Base-by-base conservation (phyloP, 371 early-diverging fungal species). In the Mucor lusitanicus region DNA sequence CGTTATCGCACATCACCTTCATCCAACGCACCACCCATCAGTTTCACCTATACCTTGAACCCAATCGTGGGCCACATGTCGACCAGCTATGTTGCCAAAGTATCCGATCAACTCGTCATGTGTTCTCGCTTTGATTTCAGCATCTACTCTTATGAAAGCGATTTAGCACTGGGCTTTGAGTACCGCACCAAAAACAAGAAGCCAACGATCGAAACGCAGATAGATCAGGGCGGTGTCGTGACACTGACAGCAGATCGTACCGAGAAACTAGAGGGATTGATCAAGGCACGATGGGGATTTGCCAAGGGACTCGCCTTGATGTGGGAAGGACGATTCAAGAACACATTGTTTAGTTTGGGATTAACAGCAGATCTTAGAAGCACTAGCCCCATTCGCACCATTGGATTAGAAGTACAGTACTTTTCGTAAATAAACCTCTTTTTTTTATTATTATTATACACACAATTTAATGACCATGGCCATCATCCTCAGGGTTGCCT, bases 51-150 rank as follows among this genome's bases (percentile, higher is more conserved):
- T 69, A 87, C 92, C 5, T 69, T 91, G 30, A 95, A 94, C 63
- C 96, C 62, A 11, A 88, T 96, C 73, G 94, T 95, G 82, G 95
- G 95, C 30, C 94, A 95, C 63, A 77, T 93, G 77, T 88, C 91
- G 11, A 79, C 90, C 17, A 88, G 92, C 6, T 95, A 94, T 83
- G 90, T 93, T 1, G 89, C 92, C 19, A 88, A 91, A 67, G 85
- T 95, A 21, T 84, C 87, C 19, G 85, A 86, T 3, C 82, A 88
- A 44, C 70, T 92, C 30, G 88, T 87, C 15, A 78, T 94, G 67
- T 85, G 95, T 30, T 92, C 94, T 0, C 83, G 92, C 27, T 97
- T 92, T 78, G 91, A 93, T 65, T 92, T 95, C 71, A 96, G 95
- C 61, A 87, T 91, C 12, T 95, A 94, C 73, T 92, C 92, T 54